Evolutionary conservation across 1,139 yeast genomes (phyloP), one percentile per base, ranked within the genome.

Genomic region (Geotrichum klebahnii): DNA sequence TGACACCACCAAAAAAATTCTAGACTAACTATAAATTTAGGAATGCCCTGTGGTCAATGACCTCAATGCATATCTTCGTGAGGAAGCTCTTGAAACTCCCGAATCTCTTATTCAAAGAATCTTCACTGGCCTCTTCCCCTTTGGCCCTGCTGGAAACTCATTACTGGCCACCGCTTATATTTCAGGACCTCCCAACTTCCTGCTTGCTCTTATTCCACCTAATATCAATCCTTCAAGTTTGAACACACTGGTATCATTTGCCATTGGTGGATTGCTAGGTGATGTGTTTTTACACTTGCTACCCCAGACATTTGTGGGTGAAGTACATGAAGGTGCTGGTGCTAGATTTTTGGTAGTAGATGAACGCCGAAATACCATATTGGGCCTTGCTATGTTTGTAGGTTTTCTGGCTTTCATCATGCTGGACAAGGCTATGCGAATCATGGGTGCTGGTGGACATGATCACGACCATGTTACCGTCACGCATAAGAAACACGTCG

Each of bases 211-310:
- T 34, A 72, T 80, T 40, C 85, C 85, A 2, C 69, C 73, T 3
- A 63, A 63, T 43, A 76, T 78, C 46, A 69, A 75, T 51, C 75
- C 79, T 2, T 64, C 74, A 2, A 64, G 73, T 38, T 66, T 80
- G 34, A 71, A 78, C 14, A 61, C 76, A 29, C 63, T 82, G 51
- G 84, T 81, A 2, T 72, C 84, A 40, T 82, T 82, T 67, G 88
- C 89, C 16, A 74, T 80, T 42, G 90, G 90, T 39, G 84, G 87
- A 1, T 67, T 82, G 33, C 66, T 83, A 31, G 89, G 89, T 38
- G 88, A 82, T 61, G 79, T 82, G 3, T 80, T 82, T 55, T 61
- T 82, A 49, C 88, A 82, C 62, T 61, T 82, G 53, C 63, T 82
- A 39, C 89, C 89, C 2, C 84, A 81, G 61, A 75, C 79, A 1